phyloP scores from a whole-genome alignment of 805 yeast genomes.

The Kazachstania psychrophila region DNA sequence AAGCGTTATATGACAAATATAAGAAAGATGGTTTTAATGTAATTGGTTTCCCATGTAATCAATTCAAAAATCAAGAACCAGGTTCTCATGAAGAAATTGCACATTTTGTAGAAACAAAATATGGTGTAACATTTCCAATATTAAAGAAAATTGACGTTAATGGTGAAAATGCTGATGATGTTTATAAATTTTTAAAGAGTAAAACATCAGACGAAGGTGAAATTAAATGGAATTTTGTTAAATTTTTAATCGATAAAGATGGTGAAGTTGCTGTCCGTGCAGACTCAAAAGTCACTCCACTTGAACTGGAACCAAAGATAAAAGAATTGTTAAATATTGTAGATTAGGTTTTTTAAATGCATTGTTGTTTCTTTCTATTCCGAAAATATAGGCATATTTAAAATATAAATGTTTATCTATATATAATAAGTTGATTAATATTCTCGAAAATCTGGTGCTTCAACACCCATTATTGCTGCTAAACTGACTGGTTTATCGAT shows the following conservation, averaged over 20 bases:
- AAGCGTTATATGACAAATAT: constrained; percentile 57
- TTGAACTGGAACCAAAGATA: constrained; percentile 46
- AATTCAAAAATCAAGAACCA: constrained; percentile 76
- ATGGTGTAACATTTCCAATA: constrained; percentile 87
- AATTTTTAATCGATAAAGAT: constrained; percentile 46
- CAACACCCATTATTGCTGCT: neutral
- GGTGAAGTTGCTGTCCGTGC: constrained; percentile 54
- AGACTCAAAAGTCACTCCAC: constrained; percentile 63
- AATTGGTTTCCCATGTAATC: constrained; percentile 87
- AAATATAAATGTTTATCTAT: too few relatives aligned
- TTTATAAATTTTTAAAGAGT: constrained; percentile 65
- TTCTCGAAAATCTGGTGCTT: too few relatives aligned
- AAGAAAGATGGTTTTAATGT: constrained; percentile 53
- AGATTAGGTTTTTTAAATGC: too few relatives aligned
- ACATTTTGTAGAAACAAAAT: constrained; percentile 64
- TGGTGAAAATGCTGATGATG: constrained; percentile 72
- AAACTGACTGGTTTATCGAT: constrained; percentile 4
- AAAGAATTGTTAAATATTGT: constrained; percentile 35
- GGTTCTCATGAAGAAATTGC: constrained; percentile 60
- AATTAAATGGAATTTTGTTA: constrained; percentile 75
- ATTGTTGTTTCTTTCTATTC: neutral
- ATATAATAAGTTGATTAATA: too few relatives aligned
- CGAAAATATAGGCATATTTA: neutral
- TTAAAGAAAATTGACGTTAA: constrained; percentile 83
- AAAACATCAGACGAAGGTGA: constrained; percentile 56